These are phyloP conservation scores for Gnomoniopsis smithogilvyi DNA, from an alignment of 2,329 filamentous ascomycete species.

Conservation along the genomic window DNA sequence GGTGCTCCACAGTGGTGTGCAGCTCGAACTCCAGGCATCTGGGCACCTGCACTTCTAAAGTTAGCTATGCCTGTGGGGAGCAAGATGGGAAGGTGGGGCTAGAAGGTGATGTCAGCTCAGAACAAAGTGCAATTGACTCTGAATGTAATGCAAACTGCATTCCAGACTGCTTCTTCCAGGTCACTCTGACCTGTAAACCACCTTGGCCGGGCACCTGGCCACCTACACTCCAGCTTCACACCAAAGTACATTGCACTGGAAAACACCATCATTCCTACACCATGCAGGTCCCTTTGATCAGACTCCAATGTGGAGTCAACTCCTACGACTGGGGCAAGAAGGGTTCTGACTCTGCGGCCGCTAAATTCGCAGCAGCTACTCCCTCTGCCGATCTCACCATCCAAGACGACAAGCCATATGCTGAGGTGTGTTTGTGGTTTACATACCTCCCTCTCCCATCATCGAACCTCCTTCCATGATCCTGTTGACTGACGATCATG, in stretches of 20 bases:
- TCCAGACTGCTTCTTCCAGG: too few relatives aligned
- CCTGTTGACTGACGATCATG: conserved; percentile 14
- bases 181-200: too few relatives aligned
- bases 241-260: background rate
- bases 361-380: conserved; percentile 84
- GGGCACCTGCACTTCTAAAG: too few relatives aligned
- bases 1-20: background rate
- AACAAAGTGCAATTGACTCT: too few relatives aligned
- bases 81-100: too few relatives aligned
- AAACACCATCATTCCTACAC: background rate
- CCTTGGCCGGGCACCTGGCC: too few relatives aligned
- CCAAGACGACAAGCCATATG: conserved; percentile 86
- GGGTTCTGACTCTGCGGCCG: conserved; percentile 81
- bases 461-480: background rate
- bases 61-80: background rate
- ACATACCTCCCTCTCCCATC: background rate
- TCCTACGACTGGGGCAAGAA: conserved; percentile 99
- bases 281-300: conserved; percentile 78
- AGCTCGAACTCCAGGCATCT: background rate
- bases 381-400: conserved; percentile 71
- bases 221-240: background rate
- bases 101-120: too few relatives aligned
- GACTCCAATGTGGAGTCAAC: conserved; percentile 89
- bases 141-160: too few relatives aligned
- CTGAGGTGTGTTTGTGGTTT: conserved; percentile 69